Conservation (phyloP, 2,329 filamentous ascomycete genomes). For the Diaporthe citrichinensis region DNA sequence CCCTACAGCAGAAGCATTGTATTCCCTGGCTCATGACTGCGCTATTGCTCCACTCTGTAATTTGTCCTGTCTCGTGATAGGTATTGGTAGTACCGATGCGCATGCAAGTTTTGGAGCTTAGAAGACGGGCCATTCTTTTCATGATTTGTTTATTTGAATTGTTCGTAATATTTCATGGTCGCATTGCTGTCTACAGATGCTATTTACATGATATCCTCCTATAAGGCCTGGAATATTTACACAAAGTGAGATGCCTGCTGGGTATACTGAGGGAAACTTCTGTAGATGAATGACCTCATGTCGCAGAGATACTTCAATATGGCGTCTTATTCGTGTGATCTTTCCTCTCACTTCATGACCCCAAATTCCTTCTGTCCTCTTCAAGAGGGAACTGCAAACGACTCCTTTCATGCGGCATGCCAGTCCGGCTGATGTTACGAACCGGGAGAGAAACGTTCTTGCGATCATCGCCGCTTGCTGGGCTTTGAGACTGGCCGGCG, state of each 20-base stretch:
- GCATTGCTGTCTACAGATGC: neutral
- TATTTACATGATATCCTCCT: conserved; percentile 3
- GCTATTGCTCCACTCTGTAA: neutral
- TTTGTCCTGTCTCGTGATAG: neutral
- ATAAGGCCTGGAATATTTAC: no score
- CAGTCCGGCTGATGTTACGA: neutral
- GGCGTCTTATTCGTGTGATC: neutral
- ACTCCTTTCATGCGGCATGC: neutral
- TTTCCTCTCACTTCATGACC: neutral
- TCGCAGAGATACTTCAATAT: no score
- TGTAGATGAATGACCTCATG: no score
- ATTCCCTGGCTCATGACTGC: neutral
- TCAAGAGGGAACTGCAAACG: neutral
- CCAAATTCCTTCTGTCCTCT: no score
- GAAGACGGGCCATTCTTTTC: neutral
- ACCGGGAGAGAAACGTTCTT: neutral
- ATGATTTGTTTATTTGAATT: neutral
- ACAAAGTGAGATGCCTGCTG: neutral
- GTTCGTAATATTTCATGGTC: neutral
- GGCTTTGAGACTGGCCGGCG: conserved; percentile 4
- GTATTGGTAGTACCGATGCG: no score
- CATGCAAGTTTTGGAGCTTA: neutral
- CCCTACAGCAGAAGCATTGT: neutral
- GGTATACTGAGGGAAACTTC: neutral
- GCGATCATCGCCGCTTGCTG: neutral